Percentiles rank a stretch among this genome's conserved stretches.
phyloP scores from a whole-genome alignment of 179 eudicot species.

The Silene coronaria region DNA sequence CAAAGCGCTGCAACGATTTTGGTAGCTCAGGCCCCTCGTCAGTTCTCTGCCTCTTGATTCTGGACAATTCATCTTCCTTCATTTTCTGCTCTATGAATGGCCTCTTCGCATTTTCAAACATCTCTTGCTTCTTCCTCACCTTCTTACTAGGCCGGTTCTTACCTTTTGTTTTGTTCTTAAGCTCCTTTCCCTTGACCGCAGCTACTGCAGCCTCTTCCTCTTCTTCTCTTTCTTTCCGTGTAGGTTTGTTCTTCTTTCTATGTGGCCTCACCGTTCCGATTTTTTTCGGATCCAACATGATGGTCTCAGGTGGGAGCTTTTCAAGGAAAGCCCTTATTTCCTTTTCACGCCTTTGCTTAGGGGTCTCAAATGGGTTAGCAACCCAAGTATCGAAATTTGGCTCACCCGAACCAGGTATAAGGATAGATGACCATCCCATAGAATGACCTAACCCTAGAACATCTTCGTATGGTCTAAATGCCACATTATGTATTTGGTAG shows the following conservation, averaged over 20 bases:
- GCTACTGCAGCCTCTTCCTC: constrained; percentile 72
- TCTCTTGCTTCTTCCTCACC: constrained; percentile 55
- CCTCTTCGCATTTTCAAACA: constrained; percentile 50
- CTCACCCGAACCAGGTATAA: constrained; percentile 88
- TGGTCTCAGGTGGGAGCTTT: constrained; percentile 85
- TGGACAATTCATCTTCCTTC: constrained; percentile 32
- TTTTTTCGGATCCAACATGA: constrained; percentile 81
- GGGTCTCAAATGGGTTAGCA: constrained; percentile 84
- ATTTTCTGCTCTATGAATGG: constrained; percentile 52
- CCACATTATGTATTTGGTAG: constrained; percentile 46
- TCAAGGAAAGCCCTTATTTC: constrained; percentile 71
- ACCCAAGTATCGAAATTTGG: constrained; percentile 93
- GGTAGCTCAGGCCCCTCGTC: constrained; percentile 41
- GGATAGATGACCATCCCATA: constrained; percentile 85
- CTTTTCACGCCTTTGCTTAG: constrained; percentile 81
- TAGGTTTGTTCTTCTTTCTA: constrained; percentile 53
- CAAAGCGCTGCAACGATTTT: constrained; percentile 68
- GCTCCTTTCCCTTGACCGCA: constrained; percentile 39
- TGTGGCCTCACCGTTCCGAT: constrained; percentile 57
- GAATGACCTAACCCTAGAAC: constrained; percentile 83
- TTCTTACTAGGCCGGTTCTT: constrained; percentile 65
- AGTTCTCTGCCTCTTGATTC: constrained; percentile 47
- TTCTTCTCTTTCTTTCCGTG: constrained; percentile 57
- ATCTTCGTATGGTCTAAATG: constrained; percentile 82
- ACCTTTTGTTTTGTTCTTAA: constrained; percentile 87